A percentile compares a stretch with the other conserved stretches of the same genome.
Evolutionary conservation across 1,284 basidiomycete species (phyloP).

Genomic region (Cryptococcus sp.): DNA sequence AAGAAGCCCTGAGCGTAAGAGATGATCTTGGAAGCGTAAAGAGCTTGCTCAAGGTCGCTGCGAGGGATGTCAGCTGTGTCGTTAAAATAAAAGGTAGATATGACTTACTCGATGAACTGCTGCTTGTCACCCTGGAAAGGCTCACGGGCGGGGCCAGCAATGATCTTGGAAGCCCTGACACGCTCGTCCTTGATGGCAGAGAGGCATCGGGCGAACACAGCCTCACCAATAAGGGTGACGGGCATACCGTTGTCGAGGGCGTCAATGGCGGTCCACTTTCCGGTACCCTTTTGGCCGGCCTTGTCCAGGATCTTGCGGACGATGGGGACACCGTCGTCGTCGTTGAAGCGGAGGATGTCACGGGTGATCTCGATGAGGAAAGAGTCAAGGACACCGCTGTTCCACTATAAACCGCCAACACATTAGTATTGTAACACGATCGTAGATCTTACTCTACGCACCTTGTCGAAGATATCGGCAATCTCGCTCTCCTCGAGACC

Average conservation of each 20-base stretch:
- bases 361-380: constrained; percentile 99
- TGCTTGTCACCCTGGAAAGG: constrained; percentile 97
- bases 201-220: constrained; percentile 97
- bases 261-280: constrained; percentile 99
- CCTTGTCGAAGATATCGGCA: constrained; percentile 76
- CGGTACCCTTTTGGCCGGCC: constrained; percentile 99
- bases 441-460: constrained; percentile 11
- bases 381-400: constrained; percentile 98
- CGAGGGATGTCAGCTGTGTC: not conserved
- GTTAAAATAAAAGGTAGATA: not conserved
- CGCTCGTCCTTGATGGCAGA: constrained; percentile 99
- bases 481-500: constrained; percentile 82
- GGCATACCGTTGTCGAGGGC: constrained; percentile 93
- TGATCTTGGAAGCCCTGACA: constrained; percentile 84
- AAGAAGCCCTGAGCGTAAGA: constrained; percentile 99
- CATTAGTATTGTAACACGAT: not conserved
- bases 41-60: constrained; percentile 88
- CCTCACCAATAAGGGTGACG: constrained; percentile 98
- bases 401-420: constrained; percentile 64
- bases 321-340: constrained; percentile 82
- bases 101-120: constrained; percentile 77
- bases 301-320: constrained; percentile 92
- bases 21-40: constrained; percentile 99
- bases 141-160: constrained; percentile 86
- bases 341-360: constrained; percentile 94